Conservation (phyloP, 768 basidiomycete species). For the Rubroboletus satanas region DNA sequence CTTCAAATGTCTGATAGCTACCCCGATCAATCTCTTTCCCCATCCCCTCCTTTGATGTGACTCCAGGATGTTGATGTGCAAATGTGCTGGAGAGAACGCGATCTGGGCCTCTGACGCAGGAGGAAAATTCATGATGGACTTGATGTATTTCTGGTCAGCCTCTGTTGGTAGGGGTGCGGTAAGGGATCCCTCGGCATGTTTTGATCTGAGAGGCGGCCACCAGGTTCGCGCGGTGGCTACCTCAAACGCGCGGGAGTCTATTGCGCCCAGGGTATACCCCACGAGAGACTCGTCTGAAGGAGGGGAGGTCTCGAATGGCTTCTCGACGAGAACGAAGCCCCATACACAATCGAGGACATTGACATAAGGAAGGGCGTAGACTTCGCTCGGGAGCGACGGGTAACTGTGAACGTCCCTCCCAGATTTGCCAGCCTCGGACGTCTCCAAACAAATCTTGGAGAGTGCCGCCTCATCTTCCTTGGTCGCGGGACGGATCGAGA, state of each 20-base stretch:
- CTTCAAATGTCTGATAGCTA: slow-evolving; percentile 52
- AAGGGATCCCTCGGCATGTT: slow-evolving; percentile 41
- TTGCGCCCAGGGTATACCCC: slow-evolving; percentile 68
- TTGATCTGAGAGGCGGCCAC: slow-evolving; percentile 60
- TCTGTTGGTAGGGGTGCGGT: slow-evolving; percentile 16
- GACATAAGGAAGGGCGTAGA: slow-evolving; percentile 75
- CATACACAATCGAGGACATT: slow-evolving; percentile 57
- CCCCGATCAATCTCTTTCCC: slow-evolving; percentile 61
- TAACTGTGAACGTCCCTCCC: slow-evolving; percentile 59
- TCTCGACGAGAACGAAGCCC: slow-evolving; percentile 70
- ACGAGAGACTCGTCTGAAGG: slow-evolving; percentile 45
- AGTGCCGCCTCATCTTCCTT: slow-evolving; percentile 53
- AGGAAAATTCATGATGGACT: slow-evolving; percentile 32
- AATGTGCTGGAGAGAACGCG: slow-evolving; percentile 65
- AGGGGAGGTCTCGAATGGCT: slow-evolving; percentile 19
- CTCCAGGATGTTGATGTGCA: slow-evolving; percentile 72
- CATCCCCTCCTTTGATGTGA: slow-evolving; percentile 65
- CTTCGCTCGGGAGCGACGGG: slow-evolving; percentile 63
- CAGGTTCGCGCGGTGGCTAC: slow-evolving; percentile 49
- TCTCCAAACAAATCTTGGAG: slow-evolving; percentile 71
- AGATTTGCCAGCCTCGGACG: slow-evolving; percentile 65
- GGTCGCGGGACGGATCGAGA: slow-evolving; percentile 54
- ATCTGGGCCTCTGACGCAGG: slow-evolving; percentile 51
- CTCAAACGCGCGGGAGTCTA: slow-evolving; percentile 66
- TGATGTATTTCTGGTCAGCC: slow-evolving; percentile 32